Percentiles rank a stretch among this genome's conserved stretches.
phyloP scores from a whole-genome alignment of 495 filamentous ascomycete genomes.

The Daldinia concentrica region DNA sequence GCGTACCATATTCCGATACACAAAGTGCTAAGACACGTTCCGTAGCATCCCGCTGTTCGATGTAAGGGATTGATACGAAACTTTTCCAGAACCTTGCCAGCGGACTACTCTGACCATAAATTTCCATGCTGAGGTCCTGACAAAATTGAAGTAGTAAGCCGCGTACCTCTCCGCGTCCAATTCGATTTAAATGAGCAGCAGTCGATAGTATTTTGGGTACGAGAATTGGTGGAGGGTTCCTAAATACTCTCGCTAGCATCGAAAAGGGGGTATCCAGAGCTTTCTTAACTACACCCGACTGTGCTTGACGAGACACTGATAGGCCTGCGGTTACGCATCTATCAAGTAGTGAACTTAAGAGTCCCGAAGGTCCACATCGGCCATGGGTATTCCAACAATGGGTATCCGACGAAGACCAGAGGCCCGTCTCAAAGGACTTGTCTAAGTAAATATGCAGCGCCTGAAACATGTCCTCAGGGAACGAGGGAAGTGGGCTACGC shows the following conservation, averaged over 20 bases:
- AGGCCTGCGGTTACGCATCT: conserved; percentile 46
- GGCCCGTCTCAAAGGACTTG: conserved; percentile 33
- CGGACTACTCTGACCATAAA: conserved; percentile 31
- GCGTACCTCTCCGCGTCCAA: conserved; percentile 43
- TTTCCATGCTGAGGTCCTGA: conserved; percentile 35
- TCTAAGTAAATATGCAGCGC: conserved; percentile 35
- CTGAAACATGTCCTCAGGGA: conserved; percentile 37
- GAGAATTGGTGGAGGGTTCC: conserved; percentile 43
- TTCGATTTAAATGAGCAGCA: conserved; percentile 38
- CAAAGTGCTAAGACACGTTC: conserved; percentile 37
- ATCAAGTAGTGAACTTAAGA: conserved; percentile 43
- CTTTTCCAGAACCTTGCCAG: conserved; percentile 44
- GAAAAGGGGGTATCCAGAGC: conserved; percentile 43
- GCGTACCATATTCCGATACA: conserved; percentile 39
- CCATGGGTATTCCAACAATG: conserved; percentile 42
- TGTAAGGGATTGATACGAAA: conserved; percentile 32
- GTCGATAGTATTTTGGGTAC: conserved; percentile 44
- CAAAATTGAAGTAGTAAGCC: conserved; percentile 44
- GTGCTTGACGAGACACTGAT: conserved; percentile 42
- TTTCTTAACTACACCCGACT: conserved; percentile 32
- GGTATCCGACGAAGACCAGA: conserved; percentile 42
- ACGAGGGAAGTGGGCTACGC: conserved; percentile 25
- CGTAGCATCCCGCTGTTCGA: conserved; percentile 40
- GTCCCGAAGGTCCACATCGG: conserved; percentile 39
- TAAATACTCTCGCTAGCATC: conserved; percentile 45